Evolutionary conservation across 805 yeast genomes (phyloP), one percentile per base, ranked within the genome.

Genomic region (Wickerhamomyces canadensis): DNA sequence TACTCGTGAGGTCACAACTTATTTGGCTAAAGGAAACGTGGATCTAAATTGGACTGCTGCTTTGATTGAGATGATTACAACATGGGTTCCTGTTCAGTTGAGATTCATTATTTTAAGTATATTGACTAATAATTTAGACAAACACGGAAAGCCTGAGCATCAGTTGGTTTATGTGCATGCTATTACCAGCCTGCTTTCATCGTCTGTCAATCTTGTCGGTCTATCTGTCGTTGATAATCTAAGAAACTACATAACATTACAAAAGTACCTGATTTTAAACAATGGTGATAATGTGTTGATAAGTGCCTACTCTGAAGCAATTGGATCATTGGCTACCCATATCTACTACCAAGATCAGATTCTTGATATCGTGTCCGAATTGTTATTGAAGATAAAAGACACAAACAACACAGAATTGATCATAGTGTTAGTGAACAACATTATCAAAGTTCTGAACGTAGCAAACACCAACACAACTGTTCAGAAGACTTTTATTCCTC

Each of bases 281-380:
- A 52, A 61, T 8, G 37, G 47, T 5, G 38, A 46, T 6, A 34
- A 27, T 27, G 42, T 60, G 35, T 45, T 73, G 52, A 50, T 73
- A 51, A 31, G 51, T 33, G 58, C 72, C 49, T 79, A 78, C 48
- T 61, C 78, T 2, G 62, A 63, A 17, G 75, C 88, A 19, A 74
- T 89, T 37, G 75, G 80, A 40, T 79, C 82, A 41, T 67, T 91
- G 36, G 78, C 88, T 2, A 72, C 76, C 3, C 95, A 88, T 55
- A 73, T 80, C 11, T 88, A 88, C 51, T 91, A 91, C 56, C 80
- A 80, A 42, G 94, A 87, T 47, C 98, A 93, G 58, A 76, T 83
- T 5, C 72, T 80, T 13, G 97, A 89, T 55, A 80, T 91, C 65
- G 65, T 88, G 15, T 73, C 76, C 21, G 95, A 84, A 41, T 64